Evolutionary conservation across 2,329 filamentous ascomycete genomes (phyloP).

Genomic region (Colletotrichum noveboracense): DNA sequence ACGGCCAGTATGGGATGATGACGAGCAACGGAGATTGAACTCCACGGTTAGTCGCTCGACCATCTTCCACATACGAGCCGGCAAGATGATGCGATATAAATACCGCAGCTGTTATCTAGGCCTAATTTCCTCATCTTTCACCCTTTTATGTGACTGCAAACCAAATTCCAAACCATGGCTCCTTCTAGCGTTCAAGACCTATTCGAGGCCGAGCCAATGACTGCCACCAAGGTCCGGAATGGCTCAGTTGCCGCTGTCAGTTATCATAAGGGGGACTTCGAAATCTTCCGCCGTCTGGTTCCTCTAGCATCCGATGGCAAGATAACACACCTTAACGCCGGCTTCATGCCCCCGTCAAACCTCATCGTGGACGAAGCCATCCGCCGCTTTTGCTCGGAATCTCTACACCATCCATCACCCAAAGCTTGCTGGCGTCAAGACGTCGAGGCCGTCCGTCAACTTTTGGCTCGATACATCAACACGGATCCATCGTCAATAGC

Average conservation of each 20-base stretch:
- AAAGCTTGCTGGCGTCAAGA: slow-evolving; percentile 21
- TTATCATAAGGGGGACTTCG: slow-evolving; percentile 10
- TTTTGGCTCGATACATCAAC: slow-evolving; percentile 33
- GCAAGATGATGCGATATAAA: background rate
- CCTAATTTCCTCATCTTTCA: background rate
- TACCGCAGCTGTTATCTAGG: background rate
- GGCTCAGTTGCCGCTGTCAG: background rate
- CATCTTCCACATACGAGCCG: background rate
- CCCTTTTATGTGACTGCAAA: background rate
- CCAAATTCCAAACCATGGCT: background rate
- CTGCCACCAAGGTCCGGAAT: background rate
- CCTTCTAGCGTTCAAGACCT: background rate
- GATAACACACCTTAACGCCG: slow-evolving; percentile 32
- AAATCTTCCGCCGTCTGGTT: slow-evolving; percentile 24
- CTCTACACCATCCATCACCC: slow-evolving; percentile 26
- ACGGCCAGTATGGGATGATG: background rate
- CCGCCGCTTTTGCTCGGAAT: slow-evolving; percentile 27
- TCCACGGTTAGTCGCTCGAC: background rate
- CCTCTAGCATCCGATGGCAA: slow-evolving; percentile 21
- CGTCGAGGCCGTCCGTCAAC: background rate
- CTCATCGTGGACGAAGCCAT: slow-evolving; percentile 34
- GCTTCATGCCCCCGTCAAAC: slow-evolving; percentile 34
- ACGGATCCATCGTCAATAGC: slow-evolving; percentile 28
- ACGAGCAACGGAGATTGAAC: background rate
- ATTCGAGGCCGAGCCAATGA: background rate